These are phyloP conservation scores for Barnettozyma wickerhamii DNA, from an alignment of 805 yeast genomes.

Conservation along the genomic window DNA sequence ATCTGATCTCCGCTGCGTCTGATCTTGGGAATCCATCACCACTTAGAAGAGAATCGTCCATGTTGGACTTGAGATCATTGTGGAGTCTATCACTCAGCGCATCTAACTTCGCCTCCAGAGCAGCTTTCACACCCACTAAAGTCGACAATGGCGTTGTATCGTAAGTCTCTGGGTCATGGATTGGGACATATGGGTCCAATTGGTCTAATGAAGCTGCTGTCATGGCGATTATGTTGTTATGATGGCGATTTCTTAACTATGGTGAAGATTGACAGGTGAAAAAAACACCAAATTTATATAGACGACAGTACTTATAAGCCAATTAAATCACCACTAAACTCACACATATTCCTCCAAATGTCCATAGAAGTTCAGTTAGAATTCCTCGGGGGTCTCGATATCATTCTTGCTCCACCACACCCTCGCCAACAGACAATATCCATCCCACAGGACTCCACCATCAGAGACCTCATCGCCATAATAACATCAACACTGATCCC, in stretches of 20 bases:
- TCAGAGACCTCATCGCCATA: slow-evolving; percentile 49
- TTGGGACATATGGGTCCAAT: slow-evolving; percentile 3
- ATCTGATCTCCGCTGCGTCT: slow-evolving; percentile 68
- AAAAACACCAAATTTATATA: too few species aligned
- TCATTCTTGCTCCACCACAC: slow-evolving; percentile 50
- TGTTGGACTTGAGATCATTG: slow-evolving; percentile 29
- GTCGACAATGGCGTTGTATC: background rate
- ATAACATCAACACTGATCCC: slow-evolving; percentile 52
- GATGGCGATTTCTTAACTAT: background rate
- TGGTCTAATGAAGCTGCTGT: background rate
- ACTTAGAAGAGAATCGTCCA: slow-evolving; percentile 62
- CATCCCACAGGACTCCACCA: slow-evolving; percentile 34
- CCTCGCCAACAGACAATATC: slow-evolving; percentile 48
- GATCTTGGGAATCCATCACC: slow-evolving; percentile 81
- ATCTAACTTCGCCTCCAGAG: slow-evolving; percentile 2
- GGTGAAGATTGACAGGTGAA: background rate
- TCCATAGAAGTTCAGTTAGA: slow-evolving; percentile 4
- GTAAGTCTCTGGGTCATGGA: background rate
- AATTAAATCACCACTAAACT: too few species aligned
- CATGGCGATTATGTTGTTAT: background rate
- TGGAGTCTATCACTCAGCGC: background rate
- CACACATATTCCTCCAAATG: background rate
- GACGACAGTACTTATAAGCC: too few species aligned
- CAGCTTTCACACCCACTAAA: background rate
- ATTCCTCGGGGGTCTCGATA: slow-evolving; percentile 73